A percentile compares a stretch with the other conserved stretches of the same genome.
These are phyloP conservation scores for Oldenlandia corymbosa DNA, from an alignment of 257 asterid species.

Conservation along the genomic window DNA sequence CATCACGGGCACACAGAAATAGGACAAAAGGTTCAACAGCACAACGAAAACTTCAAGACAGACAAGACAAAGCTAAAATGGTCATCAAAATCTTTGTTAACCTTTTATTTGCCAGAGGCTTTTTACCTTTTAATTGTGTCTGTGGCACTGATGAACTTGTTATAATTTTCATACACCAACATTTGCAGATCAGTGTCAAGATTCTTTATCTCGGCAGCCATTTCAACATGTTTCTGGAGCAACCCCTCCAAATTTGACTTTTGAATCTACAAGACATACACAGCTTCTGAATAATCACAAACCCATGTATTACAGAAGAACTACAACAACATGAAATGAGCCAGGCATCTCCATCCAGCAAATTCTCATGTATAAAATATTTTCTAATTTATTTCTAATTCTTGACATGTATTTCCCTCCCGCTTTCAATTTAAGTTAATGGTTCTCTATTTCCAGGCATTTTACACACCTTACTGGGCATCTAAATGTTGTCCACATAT, in stretches of 20 bases:
- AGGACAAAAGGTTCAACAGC: not conserved
- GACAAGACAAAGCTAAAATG: not conserved
- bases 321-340: too few species aligned
- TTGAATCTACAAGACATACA: conserved; percentile 54
- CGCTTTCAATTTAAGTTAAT: too few species aligned
- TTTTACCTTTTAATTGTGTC: conserved; percentile 91
- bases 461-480: too few species aligned
- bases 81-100: not conserved
- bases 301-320: not conserved
- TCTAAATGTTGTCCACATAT: too few species aligned
- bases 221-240: conserved; percentile 95
- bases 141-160: conserved; percentile 95
- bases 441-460: too few species aligned
- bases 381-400: too few species aligned
- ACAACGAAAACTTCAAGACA: not conserved
- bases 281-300: not conserved
- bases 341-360: too few species aligned
- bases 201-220: conserved; percentile 98
- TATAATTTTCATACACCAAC: conserved; percentile 97
- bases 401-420: too few species aligned
- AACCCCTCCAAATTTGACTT: conserved; percentile 89
- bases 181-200: conserved; percentile 97
- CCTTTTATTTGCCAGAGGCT: not conserved
- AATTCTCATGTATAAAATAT: too few species aligned
- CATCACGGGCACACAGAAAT: not conserved